Conservation (phyloP, 306 rosid species). For the Inga laurina region DNA sequence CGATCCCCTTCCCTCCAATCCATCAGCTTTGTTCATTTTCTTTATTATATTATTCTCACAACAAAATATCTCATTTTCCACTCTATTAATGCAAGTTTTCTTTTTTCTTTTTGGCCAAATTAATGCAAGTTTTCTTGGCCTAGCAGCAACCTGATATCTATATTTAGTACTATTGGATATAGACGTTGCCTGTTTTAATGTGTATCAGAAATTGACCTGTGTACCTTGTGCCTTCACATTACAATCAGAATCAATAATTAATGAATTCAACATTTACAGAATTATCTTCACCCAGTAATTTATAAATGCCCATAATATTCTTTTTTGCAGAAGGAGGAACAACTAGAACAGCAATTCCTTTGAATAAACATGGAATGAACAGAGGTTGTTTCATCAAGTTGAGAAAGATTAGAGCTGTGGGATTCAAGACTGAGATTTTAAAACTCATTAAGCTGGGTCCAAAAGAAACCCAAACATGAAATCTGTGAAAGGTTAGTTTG, state of each 20-base stretch:
- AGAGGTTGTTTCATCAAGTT: no score
- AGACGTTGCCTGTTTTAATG: background rate
- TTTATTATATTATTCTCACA: background rate
- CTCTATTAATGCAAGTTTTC: background rate
- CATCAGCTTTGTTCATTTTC: background rate
- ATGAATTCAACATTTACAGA: background rate
- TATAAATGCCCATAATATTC: no score
- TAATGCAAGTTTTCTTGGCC: background rate
- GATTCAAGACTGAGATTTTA: no score
- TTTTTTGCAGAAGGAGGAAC: background rate
- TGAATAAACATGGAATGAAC: background rate
- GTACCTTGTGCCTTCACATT: background rate
- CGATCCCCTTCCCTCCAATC: background rate
- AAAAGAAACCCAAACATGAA: no score
- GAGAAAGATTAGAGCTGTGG: no score
- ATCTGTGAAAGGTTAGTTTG: no score
- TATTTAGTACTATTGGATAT: background rate
- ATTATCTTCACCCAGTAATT: background rate
- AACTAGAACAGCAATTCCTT: no score
- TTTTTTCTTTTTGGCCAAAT: no score
- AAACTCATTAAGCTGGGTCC: no score
- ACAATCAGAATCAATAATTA: background rate
- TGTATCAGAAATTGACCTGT: background rate
- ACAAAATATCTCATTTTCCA: background rate
- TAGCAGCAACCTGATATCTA: background rate